phyloP scores from a whole-genome alignment of 257 asterid species.

The Nicotiana paniculata region DNA sequence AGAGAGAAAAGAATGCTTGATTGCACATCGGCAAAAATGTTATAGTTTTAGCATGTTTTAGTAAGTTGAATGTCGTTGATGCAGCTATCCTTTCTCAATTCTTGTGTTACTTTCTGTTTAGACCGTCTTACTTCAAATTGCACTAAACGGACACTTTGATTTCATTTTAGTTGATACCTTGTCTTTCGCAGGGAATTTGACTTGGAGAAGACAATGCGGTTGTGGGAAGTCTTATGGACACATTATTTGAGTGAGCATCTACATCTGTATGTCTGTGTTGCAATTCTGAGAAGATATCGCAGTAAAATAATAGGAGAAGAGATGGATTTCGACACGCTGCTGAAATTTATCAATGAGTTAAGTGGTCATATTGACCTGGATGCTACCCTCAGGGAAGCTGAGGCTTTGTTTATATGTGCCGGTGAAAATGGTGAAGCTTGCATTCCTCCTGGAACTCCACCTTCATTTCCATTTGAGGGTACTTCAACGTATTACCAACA shows the following conservation, averaged over 20 bases:
- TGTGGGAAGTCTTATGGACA: conserved; percentile 97
- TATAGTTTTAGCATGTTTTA: neutral
- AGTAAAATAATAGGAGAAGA: conserved; percentile 75
- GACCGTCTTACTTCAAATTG: neutral
- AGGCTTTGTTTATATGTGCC: conserved; percentile 84
- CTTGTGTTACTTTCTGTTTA: neutral
- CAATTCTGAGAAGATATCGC: conserved; percentile 72
- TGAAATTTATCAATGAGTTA: conserved; percentile 85
- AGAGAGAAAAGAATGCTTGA: neutral
- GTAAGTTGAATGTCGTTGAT: neutral
- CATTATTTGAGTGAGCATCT: conserved; percentile 83
- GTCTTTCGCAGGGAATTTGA: conserved; percentile 72
- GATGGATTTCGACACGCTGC: conserved; percentile 94
- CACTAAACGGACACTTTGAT: neutral
- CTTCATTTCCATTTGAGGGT: conserved; percentile 76
- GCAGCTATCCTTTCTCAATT: neutral
- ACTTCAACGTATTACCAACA: conserved; percentile 56
- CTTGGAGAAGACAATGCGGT: conserved; percentile 64
- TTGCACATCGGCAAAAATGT: neutral
- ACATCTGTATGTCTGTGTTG: conserved; percentile 79
- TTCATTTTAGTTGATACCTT: neutral
- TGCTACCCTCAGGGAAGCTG: conserved; percentile 78
- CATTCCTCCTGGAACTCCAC: conserved; percentile 97
- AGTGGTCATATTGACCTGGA: conserved; percentile 88
- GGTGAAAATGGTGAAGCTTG: conserved; percentile 92